phyloP scores from a whole-genome alignment of 176 grass and related monocot species.

The Hordeum marinum region DNA sequence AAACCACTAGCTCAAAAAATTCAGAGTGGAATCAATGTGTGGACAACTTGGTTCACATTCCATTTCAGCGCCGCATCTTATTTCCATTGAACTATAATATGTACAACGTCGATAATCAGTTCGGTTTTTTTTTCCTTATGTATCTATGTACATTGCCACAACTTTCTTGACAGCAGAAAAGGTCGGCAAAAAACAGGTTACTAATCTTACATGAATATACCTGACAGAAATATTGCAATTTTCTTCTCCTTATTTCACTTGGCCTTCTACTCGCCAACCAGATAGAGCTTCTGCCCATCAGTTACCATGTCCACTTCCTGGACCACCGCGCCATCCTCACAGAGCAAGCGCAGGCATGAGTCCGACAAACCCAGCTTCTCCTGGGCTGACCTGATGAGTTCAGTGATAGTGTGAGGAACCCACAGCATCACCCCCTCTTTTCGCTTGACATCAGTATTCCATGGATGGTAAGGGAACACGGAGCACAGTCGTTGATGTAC shows the following conservation, averaged over 20 bases:
- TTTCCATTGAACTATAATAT: background rate
- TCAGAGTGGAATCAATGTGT: background rate
- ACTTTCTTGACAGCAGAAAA: background rate
- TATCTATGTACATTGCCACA: background rate
- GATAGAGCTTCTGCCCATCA: constrained; percentile 65
- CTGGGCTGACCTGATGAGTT: constrained; percentile 47
- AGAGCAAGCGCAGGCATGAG: constrained; percentile 42
- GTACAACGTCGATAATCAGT: background rate
- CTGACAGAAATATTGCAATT: background rate
- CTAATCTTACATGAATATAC: background rate
- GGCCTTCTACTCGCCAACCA: constrained; percentile 27
- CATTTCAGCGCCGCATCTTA: background rate
- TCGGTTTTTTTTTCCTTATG: background rate
- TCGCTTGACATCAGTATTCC: constrained; percentile 26
- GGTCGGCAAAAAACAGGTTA: background rate
- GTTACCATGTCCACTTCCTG: constrained; percentile 48
- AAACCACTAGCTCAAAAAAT: background rate
- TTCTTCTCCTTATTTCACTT: background rate
- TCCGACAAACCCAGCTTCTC: constrained; percentile 52
- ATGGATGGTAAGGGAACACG: constrained; percentile 77
- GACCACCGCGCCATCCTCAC: constrained; percentile 63
- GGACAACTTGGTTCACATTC: background rate
- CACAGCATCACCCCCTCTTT: constrained; percentile 75
- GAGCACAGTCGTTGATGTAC: constrained; percentile 58
- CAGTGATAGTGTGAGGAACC: constrained; percentile 59